Evolutionary conservation across 2,329 filamentous ascomycete species (phyloP), one percentile per base, ranked within the genome.

Genomic region (Xylariales sp.): DNA sequence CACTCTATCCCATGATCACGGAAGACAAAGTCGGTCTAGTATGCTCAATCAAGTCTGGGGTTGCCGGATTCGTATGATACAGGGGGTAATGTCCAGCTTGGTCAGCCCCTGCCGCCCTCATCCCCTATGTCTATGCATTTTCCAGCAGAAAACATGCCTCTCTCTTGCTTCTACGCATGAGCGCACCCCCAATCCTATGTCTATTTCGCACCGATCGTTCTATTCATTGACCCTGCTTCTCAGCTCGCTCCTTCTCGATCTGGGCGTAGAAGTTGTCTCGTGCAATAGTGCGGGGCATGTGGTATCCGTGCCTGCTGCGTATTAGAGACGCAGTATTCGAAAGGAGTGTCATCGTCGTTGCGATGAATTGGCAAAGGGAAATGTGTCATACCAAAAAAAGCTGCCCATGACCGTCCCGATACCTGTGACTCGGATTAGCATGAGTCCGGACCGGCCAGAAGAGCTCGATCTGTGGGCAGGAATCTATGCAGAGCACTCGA

Each of bases 231-330:
- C 40, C 47, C 25, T 42, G 43, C 50, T 48, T 59, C 6, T 60
- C 64, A 42, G 73, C 73, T 45, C 76, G 74, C 63, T 78, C 62
- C 53, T 70, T 68, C 68, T 80, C 77, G 47, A 79, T 64, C 64
- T 76, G 69, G 63, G 62, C 62, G 69, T 80, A 80, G 71, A 69
- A 72, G 62, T 64, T 64, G 64, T 81, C 77, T 58, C 77, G 76
- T 50, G 68, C 69, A 57, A 70, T 61, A 56, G 73, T 78, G 62
- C 76, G 75, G 52, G 76, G 77, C 57, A 79, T 65, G 67, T 81
- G 77, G 68, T 60, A 81, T 61, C 77, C 76, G 70, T 80, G 76
- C 76, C 76, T 80, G 29, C 33, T 24, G 15, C 14, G 14, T 4
- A 22, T 34, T 11, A 25, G 29, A n/a, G n/a, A 22, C 18, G 14